Evolutionary conservation across 345 rosid species (phyloP), one percentile per base, ranked within the genome.

Genomic region (Pugionium dolabratum): DNA sequence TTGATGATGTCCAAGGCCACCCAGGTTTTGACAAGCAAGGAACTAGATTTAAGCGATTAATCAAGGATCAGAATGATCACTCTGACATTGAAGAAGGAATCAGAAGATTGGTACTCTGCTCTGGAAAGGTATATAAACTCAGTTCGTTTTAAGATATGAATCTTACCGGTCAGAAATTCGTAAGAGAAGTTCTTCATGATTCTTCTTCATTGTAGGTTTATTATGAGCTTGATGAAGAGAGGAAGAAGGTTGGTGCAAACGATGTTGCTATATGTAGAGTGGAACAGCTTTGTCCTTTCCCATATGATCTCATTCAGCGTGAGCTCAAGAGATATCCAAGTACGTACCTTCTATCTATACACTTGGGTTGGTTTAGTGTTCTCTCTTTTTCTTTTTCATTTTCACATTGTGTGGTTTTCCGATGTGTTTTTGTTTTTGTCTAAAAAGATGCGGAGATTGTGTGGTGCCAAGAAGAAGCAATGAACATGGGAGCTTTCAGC

Each of bases 1-100:
- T 92, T 74, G 98, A 89, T 73, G 97, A 92, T 78, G 97, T 86
- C 11, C 84, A 89, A 86, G 97, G 95, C 39, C 96, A 92, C 72
- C 86, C 96, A 11, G 97, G 98, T 47, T 92, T 89, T 62, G 98
- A 92, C 80, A 92, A 89, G 59, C 98, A 92, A 66, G 98, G 98
- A 49, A 92, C 98, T 43, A 79, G 98, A 71, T 92, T 92, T 67
- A 92, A 92, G 80, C 79, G 96, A 25, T 88, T 92, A 3, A 87
- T 92, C 69, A 89, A 89, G 81, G 98, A 92, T 74, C 89, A 87
- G 75, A 89, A 78, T 34, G 82, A 82, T 46, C 98, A 84, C 77
- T 84, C 93, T 62, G 80, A 83, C 75, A 84, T 89, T 36, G 98
- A 92, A 79, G 83, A 83, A 79, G 88, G 91, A 59, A 89, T 89